Base-by-base conservation (phyloP, 148 eudicot species). In the Cornus controversa region DNA sequence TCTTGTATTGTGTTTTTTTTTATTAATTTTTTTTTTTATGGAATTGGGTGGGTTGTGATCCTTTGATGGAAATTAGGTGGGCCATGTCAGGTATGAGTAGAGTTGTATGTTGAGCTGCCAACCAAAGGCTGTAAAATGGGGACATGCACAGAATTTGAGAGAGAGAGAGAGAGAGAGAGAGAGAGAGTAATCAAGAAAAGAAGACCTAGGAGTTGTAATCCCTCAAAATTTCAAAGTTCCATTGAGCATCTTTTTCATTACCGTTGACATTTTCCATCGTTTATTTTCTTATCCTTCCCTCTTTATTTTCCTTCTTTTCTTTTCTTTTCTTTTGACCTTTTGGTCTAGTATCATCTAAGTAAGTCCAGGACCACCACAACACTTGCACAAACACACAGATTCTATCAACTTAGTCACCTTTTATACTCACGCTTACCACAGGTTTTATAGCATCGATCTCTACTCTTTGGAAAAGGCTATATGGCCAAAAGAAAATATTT, bases 301-400 rank as follows among this genome's bases (percentile, higher is more conserved):
- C 78, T 75, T 50, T 34, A 58, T 26, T 70, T 27, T 65, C 45
- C 31, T 5, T 70, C 29, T 34, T 62, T 81, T 31, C 65, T 26
- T 42, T 67, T 36, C 71, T 70, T 37, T 50, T 78, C 69, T 69
- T 34, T 68, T 77, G 34, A 73, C 77, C 53, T 79, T 82, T 79
- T 42, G 69, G 66, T 42, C 58, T 75, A 58, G 68, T 72, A 71
- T 80, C 79, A 82, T 80, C 24, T n/a, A n/a, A n/a, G n/a, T n/a
- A 68, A 54, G 57, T 72, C 72, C 83, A 79, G 90, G 90, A 87
- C 90, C 90, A 87, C 90, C 85, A 84, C 71, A 77, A 71, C 73
- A 76, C 77, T 67, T 66, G 81, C 84, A 75, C 75, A 73, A 75
- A 82, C 71, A 77, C 76, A 42, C 57, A 69, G 58, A 37, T 42